A percentile compares a stretch with the other conserved stretches of the same genome.
Evolutionary conservation across 73 alveolate genomes (phyloP).

Genomic region (Tetrahymena thermophila): DNA sequence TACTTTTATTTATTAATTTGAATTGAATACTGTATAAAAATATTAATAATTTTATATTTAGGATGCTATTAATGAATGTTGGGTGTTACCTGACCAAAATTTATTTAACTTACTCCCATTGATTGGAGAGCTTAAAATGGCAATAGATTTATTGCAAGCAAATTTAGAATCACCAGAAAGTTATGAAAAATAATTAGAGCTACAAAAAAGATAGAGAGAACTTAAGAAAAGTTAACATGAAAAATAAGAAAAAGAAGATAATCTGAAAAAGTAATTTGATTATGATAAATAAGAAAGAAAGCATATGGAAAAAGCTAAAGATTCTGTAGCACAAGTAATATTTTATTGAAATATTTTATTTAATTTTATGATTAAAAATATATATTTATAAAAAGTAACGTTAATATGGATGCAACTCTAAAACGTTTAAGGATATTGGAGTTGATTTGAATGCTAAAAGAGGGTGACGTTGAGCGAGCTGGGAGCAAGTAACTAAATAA

Average conservation of each 20-base stretch:
- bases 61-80: neutral
- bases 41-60: neutral
- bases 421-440: neutral
- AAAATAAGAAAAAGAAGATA: neutral
- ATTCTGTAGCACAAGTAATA: neutral
- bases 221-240: neutral
- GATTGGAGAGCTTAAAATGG: neutral
- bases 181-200: neutral
- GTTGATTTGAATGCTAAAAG: neutral
- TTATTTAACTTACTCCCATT: neutral
- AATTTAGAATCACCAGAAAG: neutral
- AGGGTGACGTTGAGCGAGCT: slow-evolving; percentile 5
- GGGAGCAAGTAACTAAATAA: neutral
- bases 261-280: neutral
- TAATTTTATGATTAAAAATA: neutral
- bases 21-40: neutral
- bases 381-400: neutral
- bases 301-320: neutral
- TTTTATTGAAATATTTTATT: neutral
- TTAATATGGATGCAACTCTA: neutral
- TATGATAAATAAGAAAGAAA: neutral
- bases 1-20: neutral
- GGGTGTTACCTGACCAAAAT: neutral
- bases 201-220: neutral
- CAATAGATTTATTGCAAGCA: neutral